A percentile compares a stretch with the other conserved stretches of the same genome.
Conservation (phyloP, 2,329 filamentous ascomycete genomes). For the Hypoxylon sp. region DNA sequence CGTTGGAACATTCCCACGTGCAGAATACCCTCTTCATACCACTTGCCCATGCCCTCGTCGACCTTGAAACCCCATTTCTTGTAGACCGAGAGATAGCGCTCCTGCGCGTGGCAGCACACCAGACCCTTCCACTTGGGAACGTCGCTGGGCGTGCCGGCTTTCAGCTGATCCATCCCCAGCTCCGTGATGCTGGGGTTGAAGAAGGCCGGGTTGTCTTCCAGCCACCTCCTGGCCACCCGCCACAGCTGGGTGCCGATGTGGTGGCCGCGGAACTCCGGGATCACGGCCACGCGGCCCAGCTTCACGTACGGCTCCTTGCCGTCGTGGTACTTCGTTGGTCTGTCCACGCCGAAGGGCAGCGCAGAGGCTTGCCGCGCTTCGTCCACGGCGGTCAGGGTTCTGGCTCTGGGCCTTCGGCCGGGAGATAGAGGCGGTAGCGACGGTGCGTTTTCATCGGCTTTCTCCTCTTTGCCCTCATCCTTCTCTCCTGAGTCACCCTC, state of each 20-base stretch:
- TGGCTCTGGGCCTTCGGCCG: constrained; percentile 11
- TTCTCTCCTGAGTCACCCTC: constrained; percentile 24
- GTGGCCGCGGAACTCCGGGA: constrained; percentile 69
- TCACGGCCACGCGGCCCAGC: constrained; percentile 78
- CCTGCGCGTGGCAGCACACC: constrained; percentile 82
- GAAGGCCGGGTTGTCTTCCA: constrained; percentile 64
- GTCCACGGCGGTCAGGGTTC: constrained; percentile 35
- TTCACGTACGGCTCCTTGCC: constrained; percentile 81
- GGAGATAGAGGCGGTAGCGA: no score
- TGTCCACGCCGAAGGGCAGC: constrained; percentile 48
- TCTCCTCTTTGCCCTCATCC: background rate
- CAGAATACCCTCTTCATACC: constrained; percentile 84
- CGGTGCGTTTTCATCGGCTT: background rate
- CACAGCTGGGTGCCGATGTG: constrained; percentile 73
- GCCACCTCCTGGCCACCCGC: constrained; percentile 73
- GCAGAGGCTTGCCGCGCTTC: constrained; percentile 38
- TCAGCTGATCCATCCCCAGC: constrained; percentile 55
- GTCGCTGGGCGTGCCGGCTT: constrained; percentile 49
- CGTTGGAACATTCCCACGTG: constrained; percentile 84
- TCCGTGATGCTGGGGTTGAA: constrained; percentile 61
- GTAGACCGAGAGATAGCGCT: constrained; percentile 71
- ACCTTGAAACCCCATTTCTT: constrained; percentile 74
- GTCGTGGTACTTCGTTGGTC: constrained; percentile 62
- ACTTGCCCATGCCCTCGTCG: constrained; percentile 77
- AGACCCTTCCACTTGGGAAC: constrained; percentile 76